Base-by-base conservation (phyloP, 352 stramenopile genomes). In the Pythium aphanidermatum region DNA sequence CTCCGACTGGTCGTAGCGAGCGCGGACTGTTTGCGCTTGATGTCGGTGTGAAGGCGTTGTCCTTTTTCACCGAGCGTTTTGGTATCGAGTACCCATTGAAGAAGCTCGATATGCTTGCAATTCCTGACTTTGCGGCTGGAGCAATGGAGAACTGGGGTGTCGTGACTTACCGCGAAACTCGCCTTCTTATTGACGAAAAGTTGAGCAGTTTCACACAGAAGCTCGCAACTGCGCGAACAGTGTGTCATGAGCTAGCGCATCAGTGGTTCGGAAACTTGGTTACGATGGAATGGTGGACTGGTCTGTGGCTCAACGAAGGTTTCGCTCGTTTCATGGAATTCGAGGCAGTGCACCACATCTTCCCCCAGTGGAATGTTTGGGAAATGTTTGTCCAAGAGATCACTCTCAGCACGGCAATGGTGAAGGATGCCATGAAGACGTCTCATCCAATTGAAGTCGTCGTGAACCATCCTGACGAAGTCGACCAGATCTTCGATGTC, bases 401-500 rank as follows among this genome's bases (percentile, higher is more conserved):
- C 30, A 86, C 69, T 4, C 68, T 88, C 49, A 71, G 68, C 39
- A 54, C 76, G 3, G 95, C 95, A 12, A 83, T 99, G 56, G 69
- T 78, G 21, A 85, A 98, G 48, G 96, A 99, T 74, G 80, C 83
- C 41, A 85, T 89, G 45, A 62, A 98, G 19, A 83, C 74, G 28
- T 92, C 79, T 34, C 93, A 98, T 61, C 92, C 93, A 19, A 97
- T 98, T 40, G 87, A 98, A 51, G 95, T 99, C 2, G 83, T 81
- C 11, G 97, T 98, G 45, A 68, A 91, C 48, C 71, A 91, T 51
- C 76, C 78, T 2, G 92, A 98, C 47, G 96, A 99, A 58, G 92
- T 98, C 11, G 92, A 98, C 64, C 83, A 99, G 69, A 96, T 99
- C 42, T 99, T 99, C 66, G 96, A 99, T 68, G 95, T 89, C 5